A percentile compares a stretch with the other conserved stretches of the same genome.
Conservation (phyloP, 805 yeast genomes). For the Starmera caribaea region DNA sequence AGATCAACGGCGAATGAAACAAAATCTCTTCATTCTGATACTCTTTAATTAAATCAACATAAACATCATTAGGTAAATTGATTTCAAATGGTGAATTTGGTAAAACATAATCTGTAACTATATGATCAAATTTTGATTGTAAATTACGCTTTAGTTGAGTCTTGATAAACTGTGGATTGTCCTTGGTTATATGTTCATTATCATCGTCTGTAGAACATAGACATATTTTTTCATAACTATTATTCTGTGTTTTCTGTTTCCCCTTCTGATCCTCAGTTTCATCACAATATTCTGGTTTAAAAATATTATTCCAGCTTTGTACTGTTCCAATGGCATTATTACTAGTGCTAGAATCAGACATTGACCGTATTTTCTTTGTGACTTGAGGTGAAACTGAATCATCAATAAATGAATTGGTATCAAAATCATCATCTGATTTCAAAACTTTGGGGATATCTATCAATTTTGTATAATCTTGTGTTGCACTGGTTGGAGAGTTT, state of each 20-base stretch:
- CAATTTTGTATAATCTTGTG: neutral
- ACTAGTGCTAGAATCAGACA: neutral
- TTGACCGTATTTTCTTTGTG: neutral
- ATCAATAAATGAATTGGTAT: constrained; percentile 12
- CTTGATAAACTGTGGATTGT: too few relatives aligned
- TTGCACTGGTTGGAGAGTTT: neutral
- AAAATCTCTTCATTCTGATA: constrained; percentile 15
- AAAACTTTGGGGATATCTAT: constrained; percentile 9
- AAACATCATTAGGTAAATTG: constrained; percentile 34
- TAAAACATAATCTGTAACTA: constrained; percentile 30
- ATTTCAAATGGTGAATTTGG: constrained; percentile 37
- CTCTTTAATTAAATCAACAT: constrained; percentile 20
- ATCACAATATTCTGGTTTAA: constrained; percentile 7
- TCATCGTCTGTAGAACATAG: constrained; percentile 7
- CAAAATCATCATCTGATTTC: constrained; percentile 11
- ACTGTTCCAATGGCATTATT: too few relatives aligned
- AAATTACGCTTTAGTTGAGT: constrained; percentile 10
- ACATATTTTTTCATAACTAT: constrained; percentile 1
- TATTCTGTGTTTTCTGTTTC: too few relatives aligned
- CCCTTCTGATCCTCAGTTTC: neutral
- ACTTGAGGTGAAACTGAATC: neutral
- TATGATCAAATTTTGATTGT: constrained; percentile 25
- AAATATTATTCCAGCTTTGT: constrained; percentile 11
- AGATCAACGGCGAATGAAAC: constrained; percentile 22
- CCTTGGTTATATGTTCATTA: neutral